Base-by-base conservation (phyloP, 805 yeast species). In the Danielozyma ontarioensis region DNA sequence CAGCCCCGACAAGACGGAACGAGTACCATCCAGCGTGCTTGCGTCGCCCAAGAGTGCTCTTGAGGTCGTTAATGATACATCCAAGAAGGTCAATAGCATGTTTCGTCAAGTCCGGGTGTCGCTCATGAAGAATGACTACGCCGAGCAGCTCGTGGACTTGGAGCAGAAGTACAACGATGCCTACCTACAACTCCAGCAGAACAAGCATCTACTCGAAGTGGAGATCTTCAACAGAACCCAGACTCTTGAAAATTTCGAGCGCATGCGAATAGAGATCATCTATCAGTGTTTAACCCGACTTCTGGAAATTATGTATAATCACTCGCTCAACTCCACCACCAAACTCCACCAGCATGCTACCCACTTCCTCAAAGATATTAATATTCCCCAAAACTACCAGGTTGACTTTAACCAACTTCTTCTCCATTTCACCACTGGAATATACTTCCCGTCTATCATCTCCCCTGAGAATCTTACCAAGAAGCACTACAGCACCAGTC, bases 401-500 rank as follows among this genome's bases (percentile, higher is more conserved):
- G 36, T 32, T 3, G 70, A 63, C 23, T 54, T 57, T 23, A 34
- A 48, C 5, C 41, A 41, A 12, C 35, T 57, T 16, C 14, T 62
- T 3, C 41, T 40, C 2, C 34, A 43, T 12, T 63, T 52, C 37
- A 47, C 58, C 33, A 53, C 68, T 5, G 72, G 72, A 1, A 54
- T 66, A 5, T 67, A 60, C 40, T 58, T 59, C 21, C 69, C 72
- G 1, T 53, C 66, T 2, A 46, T 43, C 13, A 41, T 58, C 11
- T 50, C 62, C 1, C 64, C 68, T 1, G 54, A 52, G 4, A 45
- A 45, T 16, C 37, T 54, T 27, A 27, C 40, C 13, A 48, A 44
- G 13, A 42, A 44, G 17, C 54, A 48, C 19, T 39, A 40, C 26
- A 49, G 49, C 33, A 45, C 58, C 3, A 42, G 49, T 18, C 62